Percentiles rank a stretch among this genome's conserved stretches.
These are phyloP conservation scores for Neoscytalidium dimidiatum DNA, from an alignment of 2,329 filamentous ascomycete genomes.

Conservation along the genomic window DNA sequence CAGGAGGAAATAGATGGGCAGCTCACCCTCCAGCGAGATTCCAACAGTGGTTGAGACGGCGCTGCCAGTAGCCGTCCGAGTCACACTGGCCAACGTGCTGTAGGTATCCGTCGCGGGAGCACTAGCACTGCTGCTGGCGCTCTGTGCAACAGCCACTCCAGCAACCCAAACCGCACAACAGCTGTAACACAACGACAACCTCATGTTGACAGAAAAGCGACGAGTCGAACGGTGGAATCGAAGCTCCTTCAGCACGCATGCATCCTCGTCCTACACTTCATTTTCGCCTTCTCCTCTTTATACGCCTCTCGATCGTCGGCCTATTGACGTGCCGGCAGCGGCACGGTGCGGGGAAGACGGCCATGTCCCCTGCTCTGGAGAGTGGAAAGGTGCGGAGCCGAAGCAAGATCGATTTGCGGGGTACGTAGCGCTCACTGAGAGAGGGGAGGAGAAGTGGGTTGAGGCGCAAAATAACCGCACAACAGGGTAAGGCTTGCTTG, in stretches of 20 bases:
- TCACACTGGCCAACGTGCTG: slow-evolving; percentile 4
- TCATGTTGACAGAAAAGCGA: not conserved
- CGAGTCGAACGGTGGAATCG: not conserved
- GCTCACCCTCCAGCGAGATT: slow-evolving; percentile 2
- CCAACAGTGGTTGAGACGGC: not conserved
- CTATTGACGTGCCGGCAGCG: not conserved
- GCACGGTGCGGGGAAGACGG: not conserved
- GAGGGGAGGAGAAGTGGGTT: not conserved
- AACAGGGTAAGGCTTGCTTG: not conserved
- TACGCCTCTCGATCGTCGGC: not conserved
- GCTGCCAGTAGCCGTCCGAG: not conserved
- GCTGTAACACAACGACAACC: not conserved
- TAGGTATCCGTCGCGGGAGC: not conserved
- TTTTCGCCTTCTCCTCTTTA: not conserved
- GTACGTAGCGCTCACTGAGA: not conserved
- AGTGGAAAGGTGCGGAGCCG: not conserved
- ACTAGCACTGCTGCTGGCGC: not conserved
- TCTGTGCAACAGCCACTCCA: slow-evolving; percentile 10
- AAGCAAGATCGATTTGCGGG: not conserved
- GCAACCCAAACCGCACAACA: not conserved
- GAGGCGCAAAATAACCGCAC: slow-evolving; percentile 2
- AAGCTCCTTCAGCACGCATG: not conserved
- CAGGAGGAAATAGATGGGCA: not conserved
- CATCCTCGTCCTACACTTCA: not conserved
- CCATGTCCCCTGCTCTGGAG: not conserved